Base-by-base conservation (phyloP, 257 asterid genomes). In the Solanum piurae region DNA sequence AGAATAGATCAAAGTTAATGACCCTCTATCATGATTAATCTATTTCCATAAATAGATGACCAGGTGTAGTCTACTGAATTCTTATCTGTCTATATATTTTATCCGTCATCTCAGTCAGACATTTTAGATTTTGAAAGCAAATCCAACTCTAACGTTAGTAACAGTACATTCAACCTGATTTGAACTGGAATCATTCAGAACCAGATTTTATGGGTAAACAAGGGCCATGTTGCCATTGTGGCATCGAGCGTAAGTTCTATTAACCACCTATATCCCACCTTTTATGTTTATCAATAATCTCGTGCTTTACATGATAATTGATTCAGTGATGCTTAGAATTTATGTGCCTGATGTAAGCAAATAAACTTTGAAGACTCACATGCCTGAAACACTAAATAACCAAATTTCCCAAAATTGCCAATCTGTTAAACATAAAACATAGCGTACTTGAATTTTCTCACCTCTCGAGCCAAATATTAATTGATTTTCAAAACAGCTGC, bases 201-300 rank as follows among this genome's bases (percentile, higher is more conserved):
- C 16, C 74, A 55, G 68, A 72, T 87, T 29, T 64, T n/a, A 85
- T 88, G 92, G 86, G 46, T 5, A 87, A 82, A 87, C 71, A 79
- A 68, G 89, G 92, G 27, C 89, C 88, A 34, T 88, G 92, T 84
- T 20, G 4, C 69, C 89, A 90, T 27, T 88, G 92, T 79, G 91
- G 89, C 74, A 85, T 88, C 21, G 49, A 29, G 6, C 18, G 91
- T 90, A 69, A 85, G 91, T 82, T 16, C 38, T 72, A 10, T 40
- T 82, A 27, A 52, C 74, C 83, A 44, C 29, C 36, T 58, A 2
- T 29, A 31, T 85, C 38, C 68, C 20, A 29, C 58, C 64, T 71
- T 29, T 37, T 46, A 73, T 86, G 49, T 72, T 86, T 46, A 75
- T 27, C 84, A 69, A 44, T 29, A 42, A 72, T 86, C 44, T 72